phyloP scores from a whole-genome alignment of 371 early-diverging fungal genomes.

The Gilbertella persicaria region DNA sequence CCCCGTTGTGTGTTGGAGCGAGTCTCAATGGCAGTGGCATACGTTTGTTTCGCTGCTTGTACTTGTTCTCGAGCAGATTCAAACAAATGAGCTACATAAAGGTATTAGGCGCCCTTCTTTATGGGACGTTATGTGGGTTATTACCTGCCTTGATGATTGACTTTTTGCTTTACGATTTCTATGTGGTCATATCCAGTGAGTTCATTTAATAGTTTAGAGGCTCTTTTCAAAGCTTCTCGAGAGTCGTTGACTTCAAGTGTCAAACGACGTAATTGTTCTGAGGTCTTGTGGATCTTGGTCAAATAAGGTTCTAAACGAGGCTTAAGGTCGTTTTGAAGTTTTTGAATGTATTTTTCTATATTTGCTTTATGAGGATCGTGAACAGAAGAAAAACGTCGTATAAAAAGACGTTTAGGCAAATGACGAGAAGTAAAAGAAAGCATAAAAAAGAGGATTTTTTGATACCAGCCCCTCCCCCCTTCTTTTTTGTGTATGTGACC shows the following conservation, averaged over 20 bases:
- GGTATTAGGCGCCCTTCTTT: neutral
- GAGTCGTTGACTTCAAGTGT: constrained; percentile 50
- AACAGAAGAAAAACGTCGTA: too few relatives aligned
- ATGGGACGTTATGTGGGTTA: neutral
- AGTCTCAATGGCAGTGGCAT: constrained; percentile 70
- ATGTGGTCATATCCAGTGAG: constrained; percentile 85
- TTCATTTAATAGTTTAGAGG: constrained; percentile 67
- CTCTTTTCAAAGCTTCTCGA: constrained; percentile 45
- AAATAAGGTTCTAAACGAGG: constrained; percentile 36
- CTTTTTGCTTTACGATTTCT: constrained; percentile 70
- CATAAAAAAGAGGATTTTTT: too few relatives aligned
- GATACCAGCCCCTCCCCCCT: too few relatives aligned
- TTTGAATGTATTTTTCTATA: constrained; percentile 24
- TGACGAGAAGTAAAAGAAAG: too few relatives aligned
- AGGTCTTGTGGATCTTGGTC: constrained; percentile 27
- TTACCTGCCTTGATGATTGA: constrained; percentile 63
- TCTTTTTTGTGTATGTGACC: too few relatives aligned
- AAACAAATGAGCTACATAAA: constrained; percentile 50
- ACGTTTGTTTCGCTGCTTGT: constrained; percentile 65
- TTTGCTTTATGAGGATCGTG: too few relatives aligned
- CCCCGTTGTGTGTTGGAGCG: constrained; percentile 82
- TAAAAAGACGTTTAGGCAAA: too few relatives aligned
- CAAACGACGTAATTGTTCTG: constrained; percentile 29
- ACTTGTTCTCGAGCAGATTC: constrained; percentile 58
- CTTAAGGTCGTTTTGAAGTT: constrained; percentile 29